These are phyloP conservation scores for Zasmidium citrigriseum DNA, from an alignment of 2,329 filamentous ascomycete genomes.

Conservation along the genomic window DNA sequence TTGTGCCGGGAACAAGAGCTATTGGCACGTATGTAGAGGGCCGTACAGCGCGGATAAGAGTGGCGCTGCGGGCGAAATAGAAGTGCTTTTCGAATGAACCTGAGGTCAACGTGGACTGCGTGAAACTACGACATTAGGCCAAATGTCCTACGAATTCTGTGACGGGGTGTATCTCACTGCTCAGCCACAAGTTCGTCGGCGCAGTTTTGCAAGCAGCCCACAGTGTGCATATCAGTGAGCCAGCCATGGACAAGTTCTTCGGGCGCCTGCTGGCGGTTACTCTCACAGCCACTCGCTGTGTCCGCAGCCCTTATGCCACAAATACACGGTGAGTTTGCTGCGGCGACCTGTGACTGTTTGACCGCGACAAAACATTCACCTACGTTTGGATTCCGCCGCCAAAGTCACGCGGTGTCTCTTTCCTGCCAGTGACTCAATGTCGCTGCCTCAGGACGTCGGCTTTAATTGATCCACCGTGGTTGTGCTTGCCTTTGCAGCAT, in stretches of 20 bases:
- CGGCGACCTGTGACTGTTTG: neutral
- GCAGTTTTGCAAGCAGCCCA: too few relatives aligned
- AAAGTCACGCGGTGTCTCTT: neutral
- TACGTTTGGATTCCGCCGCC: neutral
- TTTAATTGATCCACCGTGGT: neutral
- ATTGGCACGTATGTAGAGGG: slow-evolving; percentile 83
- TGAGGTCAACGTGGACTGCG: too few relatives aligned
- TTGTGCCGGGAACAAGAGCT: slow-evolving; percentile 76
- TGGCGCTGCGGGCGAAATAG: slow-evolving; percentile 46
- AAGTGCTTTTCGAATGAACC: too few relatives aligned
- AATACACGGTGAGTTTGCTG: neutral
- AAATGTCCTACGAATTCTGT: too few relatives aligned
- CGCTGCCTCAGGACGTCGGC: neutral
- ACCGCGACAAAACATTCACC: neutral
- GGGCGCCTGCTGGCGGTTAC: too few relatives aligned
- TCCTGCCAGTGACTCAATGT: slow-evolving; percentile 1
- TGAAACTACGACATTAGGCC: too few relatives aligned
- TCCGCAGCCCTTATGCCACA: neutral
- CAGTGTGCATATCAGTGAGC: too few relatives aligned
- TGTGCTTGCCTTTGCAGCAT: neutral
- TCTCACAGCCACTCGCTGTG: neutral
- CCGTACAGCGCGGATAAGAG: slow-evolving; percentile 66
- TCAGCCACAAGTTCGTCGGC: too few relatives aligned
- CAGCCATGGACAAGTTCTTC: too few relatives aligned
- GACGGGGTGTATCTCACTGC: too few relatives aligned